These are phyloP conservation scores for Trichoderma semiorbis DNA, from an alignment of 2,329 filamentous ascomycete species.

Conservation along the genomic window DNA sequence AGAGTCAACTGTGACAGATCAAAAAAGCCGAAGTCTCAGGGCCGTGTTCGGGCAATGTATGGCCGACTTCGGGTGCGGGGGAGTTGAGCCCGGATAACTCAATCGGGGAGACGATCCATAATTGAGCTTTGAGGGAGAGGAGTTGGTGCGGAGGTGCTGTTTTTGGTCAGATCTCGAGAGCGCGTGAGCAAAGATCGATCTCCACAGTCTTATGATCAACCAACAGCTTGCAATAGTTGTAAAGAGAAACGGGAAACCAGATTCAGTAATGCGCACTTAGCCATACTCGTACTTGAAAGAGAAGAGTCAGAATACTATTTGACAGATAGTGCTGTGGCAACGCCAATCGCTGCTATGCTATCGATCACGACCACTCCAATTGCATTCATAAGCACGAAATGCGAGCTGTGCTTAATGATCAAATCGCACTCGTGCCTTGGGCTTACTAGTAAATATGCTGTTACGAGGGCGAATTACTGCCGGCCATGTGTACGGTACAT, in stretches of 20 bases:
- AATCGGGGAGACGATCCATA: background rate
- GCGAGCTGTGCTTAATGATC: background rate
- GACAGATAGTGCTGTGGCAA: background rate
- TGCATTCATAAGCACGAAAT: background rate
- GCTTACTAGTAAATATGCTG: background rate
- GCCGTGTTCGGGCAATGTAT: background rate
- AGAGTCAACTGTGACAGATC: background rate
- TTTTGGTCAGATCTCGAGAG: background rate
- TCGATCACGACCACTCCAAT: background rate
- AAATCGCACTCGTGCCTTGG: background rate
- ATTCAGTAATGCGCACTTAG: background rate
- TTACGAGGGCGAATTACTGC: background rate
- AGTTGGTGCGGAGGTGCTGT: background rate
- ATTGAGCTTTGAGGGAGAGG: background rate
- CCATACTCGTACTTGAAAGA: background rate
- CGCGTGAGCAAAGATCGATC: background rate
- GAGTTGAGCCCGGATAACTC: background rate
- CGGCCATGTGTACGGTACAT: background rate
- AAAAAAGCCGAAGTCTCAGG: background rate
- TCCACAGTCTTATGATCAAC: background rate
- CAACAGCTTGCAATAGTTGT: background rate
- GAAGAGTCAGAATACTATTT: background rate
- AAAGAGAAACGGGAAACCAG: background rate
- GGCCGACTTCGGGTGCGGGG: slow-evolving; percentile 13
- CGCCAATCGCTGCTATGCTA: background rate